A percentile compares a stretch with the other conserved stretches of the same genome.
Evolutionary conservation across 768 basidiomycete species (phyloP).

Genomic region (Cantharellus anzutake): DNA sequence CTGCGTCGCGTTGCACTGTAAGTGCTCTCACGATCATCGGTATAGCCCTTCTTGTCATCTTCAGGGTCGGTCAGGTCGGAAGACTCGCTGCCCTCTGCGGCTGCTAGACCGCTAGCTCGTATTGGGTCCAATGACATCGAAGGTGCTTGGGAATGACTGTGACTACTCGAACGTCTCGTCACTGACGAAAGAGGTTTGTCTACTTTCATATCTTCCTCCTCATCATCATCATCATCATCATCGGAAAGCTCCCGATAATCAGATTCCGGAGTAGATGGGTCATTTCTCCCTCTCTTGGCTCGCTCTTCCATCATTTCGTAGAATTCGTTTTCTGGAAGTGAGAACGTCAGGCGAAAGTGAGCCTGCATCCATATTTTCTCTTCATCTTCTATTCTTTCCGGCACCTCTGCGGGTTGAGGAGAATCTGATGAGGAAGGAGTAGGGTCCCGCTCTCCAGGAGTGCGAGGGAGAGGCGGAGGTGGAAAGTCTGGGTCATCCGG

Average conservation of each 20-base stretch:
- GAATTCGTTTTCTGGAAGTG: constrained; percentile 28
- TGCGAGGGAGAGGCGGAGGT: not conserved
- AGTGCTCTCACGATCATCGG: not conserved
- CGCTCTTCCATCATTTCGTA: constrained; percentile 42
- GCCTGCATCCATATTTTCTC: constrained; percentile 26
- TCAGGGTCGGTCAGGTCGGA: not conserved
- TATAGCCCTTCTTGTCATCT: not conserved
- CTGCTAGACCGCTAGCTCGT: not conserved
- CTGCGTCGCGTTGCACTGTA: not conserved
- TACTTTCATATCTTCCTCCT: not conserved
- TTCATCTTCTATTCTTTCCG: too few species aligned
- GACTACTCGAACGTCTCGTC: not conserved
- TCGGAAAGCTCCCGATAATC: too few species aligned
- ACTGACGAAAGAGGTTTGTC: not conserved
- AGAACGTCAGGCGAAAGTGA: constrained; percentile 53
- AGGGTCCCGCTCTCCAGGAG: constrained; percentile 12
- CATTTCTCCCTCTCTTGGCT: constrained; percentile 10
- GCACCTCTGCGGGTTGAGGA: too few species aligned
- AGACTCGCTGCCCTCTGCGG: not conserved
- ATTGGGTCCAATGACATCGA: not conserved
- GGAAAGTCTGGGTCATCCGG: constrained; percentile 2
- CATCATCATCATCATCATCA: not conserved
- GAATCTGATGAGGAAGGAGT: constrained; percentile 19
- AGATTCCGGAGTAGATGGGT: not conserved
- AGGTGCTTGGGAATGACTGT: not conserved